Evolutionary conservation across 352 stramenopile species (phyloP), one percentile per base, ranked within the genome.

Genomic region (Pseudoperonospora humuli): DNA sequence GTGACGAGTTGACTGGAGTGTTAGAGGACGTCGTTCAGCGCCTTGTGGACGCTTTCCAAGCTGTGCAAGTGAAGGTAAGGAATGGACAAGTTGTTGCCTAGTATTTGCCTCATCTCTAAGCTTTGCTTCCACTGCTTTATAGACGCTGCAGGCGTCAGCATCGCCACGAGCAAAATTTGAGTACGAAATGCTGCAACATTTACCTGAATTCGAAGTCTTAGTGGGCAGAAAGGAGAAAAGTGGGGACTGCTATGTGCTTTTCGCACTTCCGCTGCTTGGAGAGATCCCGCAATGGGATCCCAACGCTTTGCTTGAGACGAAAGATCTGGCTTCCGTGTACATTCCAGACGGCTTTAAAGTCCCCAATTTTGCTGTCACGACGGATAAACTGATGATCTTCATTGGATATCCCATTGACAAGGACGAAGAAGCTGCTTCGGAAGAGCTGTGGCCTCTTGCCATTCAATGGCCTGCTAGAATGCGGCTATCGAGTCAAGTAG

Each of bases 171-270:
- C 54, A 7, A 66, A 50, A n/a, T 73, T 79, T 17, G 67, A 79
- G 46, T 58, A 59, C 35, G 61, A 79, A 35, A 43, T 79, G 33
- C 19, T 79, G 26, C 67, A 75, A 34, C 61, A 69, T 29, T 32
- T 57, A 39, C 14, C 39, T 14, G 52, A 27, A 2, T 42, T 79
- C 11, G 67, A 78, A 6, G 23, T 73, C 3, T 37, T 71, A 19
- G 45, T 69, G 23, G 10, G 61, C 6, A 39, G 20, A 0, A 51
- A 26, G 10, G 7, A 39, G 25, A 44, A 10, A 25, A 23, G 3
- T 25, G 29, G 17, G 9, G 24, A 21, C 2, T 23, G 1, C 10
- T 60, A 40, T 19, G 64, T 67, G 14, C 21, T 55, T 0, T 75
- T 79, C 39, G 39, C 50, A 19, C 37, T 75, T 11, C 67, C 67